A percentile compares a stretch with the other conserved stretches of the same genome.
Evolutionary conservation across 129 eudicot species (phyloP).

Genomic region (Solidago caesia): DNA sequence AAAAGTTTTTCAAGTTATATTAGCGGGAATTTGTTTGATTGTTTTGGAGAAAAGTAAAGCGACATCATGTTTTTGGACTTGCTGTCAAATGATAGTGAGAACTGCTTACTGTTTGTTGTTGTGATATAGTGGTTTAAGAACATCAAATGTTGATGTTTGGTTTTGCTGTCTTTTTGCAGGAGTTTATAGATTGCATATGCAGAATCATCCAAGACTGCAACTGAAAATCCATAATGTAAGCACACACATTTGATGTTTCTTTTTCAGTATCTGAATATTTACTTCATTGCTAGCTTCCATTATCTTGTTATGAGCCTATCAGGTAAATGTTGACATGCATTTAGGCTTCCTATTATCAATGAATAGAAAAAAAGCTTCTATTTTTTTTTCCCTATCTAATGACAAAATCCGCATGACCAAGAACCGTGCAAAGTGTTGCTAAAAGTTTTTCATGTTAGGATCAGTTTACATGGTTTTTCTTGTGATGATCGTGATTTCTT

Average conservation of each 20-base stretch:
- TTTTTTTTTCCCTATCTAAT: too few species aligned
- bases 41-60: not conserved
- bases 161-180: not conserved
- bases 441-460: not conserved
- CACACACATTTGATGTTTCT: not conserved
- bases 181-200: not conserved
- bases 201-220: conserved; percentile 3
- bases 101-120: not conserved
- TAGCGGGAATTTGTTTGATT: not conserved
- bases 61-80: not conserved
- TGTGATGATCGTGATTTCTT: too few species aligned
- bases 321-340: not conserved
- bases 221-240: conserved; percentile 15
- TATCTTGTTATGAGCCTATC: not conserved
- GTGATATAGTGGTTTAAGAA: not conserved
- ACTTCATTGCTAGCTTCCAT: not conserved
- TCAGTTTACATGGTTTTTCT: too few species aligned
- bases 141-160: not conserved
- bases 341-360: not conserved
- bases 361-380: too few species aligned
- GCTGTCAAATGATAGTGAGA: not conserved
- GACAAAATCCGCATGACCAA: not conserved
- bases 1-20: too few species aligned
- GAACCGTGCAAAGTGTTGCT: not conserved
- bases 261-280: not conserved